phyloP scores from a whole-genome alignment of 495 filamentous ascomycete species.

The Tuber aestivum region DNA sequence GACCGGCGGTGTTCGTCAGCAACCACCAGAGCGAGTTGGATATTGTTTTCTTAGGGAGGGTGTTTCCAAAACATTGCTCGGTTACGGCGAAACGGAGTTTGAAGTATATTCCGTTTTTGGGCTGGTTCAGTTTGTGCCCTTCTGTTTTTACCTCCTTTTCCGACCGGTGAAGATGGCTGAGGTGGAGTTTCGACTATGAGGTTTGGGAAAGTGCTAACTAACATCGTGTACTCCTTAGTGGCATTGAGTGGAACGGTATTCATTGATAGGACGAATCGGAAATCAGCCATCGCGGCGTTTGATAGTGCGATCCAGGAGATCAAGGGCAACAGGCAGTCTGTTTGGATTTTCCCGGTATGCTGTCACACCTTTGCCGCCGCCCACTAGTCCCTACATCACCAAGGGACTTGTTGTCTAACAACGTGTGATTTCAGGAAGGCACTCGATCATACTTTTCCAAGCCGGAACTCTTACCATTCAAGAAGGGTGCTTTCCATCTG shows the following conservation, averaged over 20 bases:
- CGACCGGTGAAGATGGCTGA: not conserved
- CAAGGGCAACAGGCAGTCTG: constrained; percentile 65
- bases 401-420: not conserved
- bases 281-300: constrained; percentile 79
- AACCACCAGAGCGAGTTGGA: constrained; percentile 93
- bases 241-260: constrained; percentile 80
- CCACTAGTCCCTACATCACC: not conserved
- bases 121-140: constrained; percentile 71
- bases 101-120: constrained; percentile 74
- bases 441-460: constrained; percentile 82
- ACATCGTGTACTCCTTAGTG: constrained; percentile 48
- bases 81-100: constrained; percentile 89
- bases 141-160: not conserved
- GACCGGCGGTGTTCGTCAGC: constrained; percentile 83
- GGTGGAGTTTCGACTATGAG: not conserved
- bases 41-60: constrained; percentile 73
- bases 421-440: constrained; percentile 54
- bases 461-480: constrained; percentile 79
- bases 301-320: constrained; percentile 75
- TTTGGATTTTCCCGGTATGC: constrained; percentile 72
- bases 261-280: constrained; percentile 79
- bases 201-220: constrained; percentile 37
- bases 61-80: constrained; percentile 82
- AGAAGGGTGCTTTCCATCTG: constrained; percentile 96
- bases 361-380: not conserved